Conservation (phyloP, 305 asterid species). For the Plantago lanceolata region DNA sequence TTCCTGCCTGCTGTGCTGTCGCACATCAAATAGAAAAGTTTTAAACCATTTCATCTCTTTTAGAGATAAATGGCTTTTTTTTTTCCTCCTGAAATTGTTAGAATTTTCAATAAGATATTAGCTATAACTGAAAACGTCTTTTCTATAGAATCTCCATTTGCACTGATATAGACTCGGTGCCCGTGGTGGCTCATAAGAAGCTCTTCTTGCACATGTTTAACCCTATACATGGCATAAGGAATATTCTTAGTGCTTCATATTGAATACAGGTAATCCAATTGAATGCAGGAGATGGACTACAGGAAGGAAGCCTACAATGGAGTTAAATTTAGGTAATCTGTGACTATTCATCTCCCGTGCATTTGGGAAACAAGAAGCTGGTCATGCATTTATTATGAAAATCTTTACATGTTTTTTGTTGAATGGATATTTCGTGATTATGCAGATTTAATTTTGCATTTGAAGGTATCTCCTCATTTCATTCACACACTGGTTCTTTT, state of each 20-base stretch:
- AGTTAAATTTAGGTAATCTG: constrained; percentile 67
- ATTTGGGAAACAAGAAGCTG: background rate
- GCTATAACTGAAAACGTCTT: background rate
- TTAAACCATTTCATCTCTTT: background rate
- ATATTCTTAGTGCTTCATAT: constrained; percentile 89
- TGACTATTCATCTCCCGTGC: constrained; percentile 15
- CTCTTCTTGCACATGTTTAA: constrained; percentile 17
- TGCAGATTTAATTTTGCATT: background rate
- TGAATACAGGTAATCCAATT: constrained; percentile 98
- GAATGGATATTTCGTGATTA: constrained; percentile 12
- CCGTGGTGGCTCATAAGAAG: constrained; percentile 1
- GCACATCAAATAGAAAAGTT: background rate
- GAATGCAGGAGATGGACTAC: constrained; percentile 99
- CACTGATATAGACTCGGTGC: background rate
- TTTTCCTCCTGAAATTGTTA: background rate
- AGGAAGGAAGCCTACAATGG: constrained; percentile 82
- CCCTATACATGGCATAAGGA: constrained; percentile 38
- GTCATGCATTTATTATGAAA: background rate
- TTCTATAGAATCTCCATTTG: background rate
- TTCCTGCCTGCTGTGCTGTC: background rate
- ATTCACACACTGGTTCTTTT: background rate
- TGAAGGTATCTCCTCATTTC: background rate
- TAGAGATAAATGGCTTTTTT: background rate
- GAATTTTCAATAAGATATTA: background rate
- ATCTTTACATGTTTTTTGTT: background rate